phyloP scores from a whole-genome alignment of 2,329 filamentous ascomycete genomes.

The Drechmeria coniospora region DNA sequence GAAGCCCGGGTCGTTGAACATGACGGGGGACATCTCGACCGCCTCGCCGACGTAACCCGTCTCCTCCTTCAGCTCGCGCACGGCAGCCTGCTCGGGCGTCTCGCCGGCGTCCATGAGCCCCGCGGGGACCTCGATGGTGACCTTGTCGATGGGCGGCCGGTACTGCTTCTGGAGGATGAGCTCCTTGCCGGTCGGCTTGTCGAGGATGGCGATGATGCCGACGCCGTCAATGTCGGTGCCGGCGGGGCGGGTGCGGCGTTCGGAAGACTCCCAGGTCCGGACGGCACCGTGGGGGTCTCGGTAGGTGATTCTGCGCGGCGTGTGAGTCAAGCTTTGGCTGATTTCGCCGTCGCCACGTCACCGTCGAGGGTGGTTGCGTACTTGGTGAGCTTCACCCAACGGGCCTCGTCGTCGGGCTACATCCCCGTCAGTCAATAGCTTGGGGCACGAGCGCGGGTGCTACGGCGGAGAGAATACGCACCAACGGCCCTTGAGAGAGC shows the following conservation, averaged over 20 bases:
- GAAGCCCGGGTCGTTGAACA: conserved; percentile 53
- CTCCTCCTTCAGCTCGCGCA: conserved; percentile 51
- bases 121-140: conserved; percentile 49
- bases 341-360: background rate
- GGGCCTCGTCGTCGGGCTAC: conserved; percentile 35
- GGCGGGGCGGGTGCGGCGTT: conserved; percentile 51
- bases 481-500: no score
- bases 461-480: background rate
- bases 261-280: conserved; percentile 57
- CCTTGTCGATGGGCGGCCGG: conserved; percentile 42
- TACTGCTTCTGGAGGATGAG: conserved; percentile 54
- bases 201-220: conserved; percentile 55
- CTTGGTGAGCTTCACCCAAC: conserved; percentile 46
- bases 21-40: conserved; percentile 44
- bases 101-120: conserved; percentile 48
- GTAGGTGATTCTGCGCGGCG: conserved; percentile 38
- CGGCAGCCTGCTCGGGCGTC: conserved; percentile 42
- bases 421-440: no score
- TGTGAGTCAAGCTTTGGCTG: conserved; percentile 2
- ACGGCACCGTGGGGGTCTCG: conserved; percentile 41
- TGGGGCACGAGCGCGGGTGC: background rate
- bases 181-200: conserved; percentile 35
- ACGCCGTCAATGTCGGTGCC: conserved; percentile 53
- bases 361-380: conserved; percentile 13
- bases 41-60: conserved; percentile 47